phyloP scores from a whole-genome alignment of 2,329 filamentous ascomycete genomes.

The Stemphylium lycopersici region DNA sequence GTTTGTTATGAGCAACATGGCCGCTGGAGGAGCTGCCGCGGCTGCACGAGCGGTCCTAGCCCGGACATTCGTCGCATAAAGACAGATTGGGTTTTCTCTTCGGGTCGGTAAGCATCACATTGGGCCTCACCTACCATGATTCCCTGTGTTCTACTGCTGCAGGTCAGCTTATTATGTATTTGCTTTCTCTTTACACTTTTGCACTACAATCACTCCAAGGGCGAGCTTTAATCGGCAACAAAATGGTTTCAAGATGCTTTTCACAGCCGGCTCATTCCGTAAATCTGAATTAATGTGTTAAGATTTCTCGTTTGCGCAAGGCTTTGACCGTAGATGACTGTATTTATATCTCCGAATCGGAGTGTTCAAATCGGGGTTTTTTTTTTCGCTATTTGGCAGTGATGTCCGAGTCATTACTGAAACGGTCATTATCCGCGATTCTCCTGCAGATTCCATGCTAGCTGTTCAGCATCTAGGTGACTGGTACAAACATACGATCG shows the following conservation, averaged over 20 bases:
- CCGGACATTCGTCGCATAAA: conserved; percentile 8
- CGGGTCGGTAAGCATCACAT: background rate
- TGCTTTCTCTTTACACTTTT: too few relatives aligned
- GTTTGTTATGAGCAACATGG: conserved; percentile 36
- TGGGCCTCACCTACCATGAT: background rate
- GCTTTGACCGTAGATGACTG: background rate
- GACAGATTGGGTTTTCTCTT: background rate
- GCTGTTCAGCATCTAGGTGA: conserved; percentile 5
- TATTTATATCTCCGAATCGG: too few relatives aligned
- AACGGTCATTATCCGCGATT: too few relatives aligned
- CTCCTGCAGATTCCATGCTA: too few relatives aligned
- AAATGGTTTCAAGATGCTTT: background rate
- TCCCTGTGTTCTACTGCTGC: background rate
- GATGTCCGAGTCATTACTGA: too few relatives aligned
- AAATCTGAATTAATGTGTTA: background rate
- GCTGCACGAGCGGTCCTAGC: background rate
- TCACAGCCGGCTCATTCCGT: too few relatives aligned
- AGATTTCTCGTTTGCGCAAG: background rate
- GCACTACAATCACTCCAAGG: background rate
- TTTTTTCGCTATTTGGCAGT: too few relatives aligned
- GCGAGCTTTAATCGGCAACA: too few relatives aligned
- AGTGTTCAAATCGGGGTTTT: too few relatives aligned
- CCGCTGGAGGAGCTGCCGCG: conserved; percentile 11
- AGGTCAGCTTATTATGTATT: conserved; percentile 1
- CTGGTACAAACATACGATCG: conserved; percentile 61